These are phyloP conservation scores for Phytophthora brassicae DNA, from an alignment of 352 stramenopile genomes.

Conservation along the genomic window DNA sequence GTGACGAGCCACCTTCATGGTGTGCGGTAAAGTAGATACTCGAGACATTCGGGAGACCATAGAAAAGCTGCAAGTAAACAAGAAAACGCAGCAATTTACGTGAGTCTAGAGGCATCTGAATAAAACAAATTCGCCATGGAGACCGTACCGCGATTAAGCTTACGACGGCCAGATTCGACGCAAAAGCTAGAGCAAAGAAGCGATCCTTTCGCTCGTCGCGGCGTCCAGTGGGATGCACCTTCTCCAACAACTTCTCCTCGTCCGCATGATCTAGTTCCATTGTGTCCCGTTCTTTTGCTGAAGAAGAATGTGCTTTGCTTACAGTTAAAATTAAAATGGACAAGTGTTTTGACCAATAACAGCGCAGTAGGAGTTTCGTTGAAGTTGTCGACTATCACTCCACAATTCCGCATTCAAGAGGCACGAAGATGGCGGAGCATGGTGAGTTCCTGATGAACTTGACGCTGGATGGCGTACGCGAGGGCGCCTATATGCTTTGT, in stretches of 20 bases:
- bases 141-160: constrained; percentile 57
- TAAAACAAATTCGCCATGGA: not conserved
- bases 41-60: constrained; percentile 72
- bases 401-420: not conserved
- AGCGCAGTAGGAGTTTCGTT: constrained; percentile 25
- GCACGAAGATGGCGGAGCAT: constrained; percentile 35
- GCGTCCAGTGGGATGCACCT: constrained; percentile 35
- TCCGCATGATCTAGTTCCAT: constrained; percentile 72
- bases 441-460: constrained; percentile 62
- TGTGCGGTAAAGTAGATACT: constrained; percentile 84
- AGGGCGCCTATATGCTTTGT: constrained; percentile 82
- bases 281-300: constrained; percentile 5
- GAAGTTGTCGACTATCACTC: constrained; percentile 32
- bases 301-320: constrained; percentile 22
- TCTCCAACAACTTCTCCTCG: constrained; percentile 62
- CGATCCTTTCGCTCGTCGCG: constrained; percentile 67
- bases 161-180: constrained; percentile 56
- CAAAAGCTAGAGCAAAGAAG: constrained; percentile 66
- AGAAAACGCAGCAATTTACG: constrained; percentile 1
- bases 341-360: constrained; percentile 21
- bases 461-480: constrained; percentile 76
- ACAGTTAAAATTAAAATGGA: too few species aligned
- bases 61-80: constrained; percentile 48
- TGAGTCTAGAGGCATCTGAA: constrained; percentile 22
- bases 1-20: constrained; percentile 52